Evolutionary conservation across 164 flowering plant genomes (phyloP), one percentile per base, ranked within the genome.

Genomic region (Tetrastigma voinierianum): DNA sequence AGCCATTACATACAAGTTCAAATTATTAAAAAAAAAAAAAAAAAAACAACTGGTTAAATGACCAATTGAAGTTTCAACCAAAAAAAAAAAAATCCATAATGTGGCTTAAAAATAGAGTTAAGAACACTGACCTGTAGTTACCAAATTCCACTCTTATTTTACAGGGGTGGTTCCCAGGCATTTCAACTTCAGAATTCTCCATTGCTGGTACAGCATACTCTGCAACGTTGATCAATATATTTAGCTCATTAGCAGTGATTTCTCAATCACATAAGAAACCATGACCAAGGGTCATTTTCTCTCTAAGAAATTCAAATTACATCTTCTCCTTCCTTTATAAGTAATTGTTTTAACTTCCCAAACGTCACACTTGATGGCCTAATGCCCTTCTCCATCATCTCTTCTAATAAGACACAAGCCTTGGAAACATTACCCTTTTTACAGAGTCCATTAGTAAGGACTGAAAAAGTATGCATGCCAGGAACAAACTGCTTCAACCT

Each of bases 331-430:
- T 88, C 91, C 75, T 94, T 86, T 23, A 87, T 60, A 49, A 94
- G 91, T 78, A 90, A 72, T 65, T 86, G 81, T 44, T 91, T 83
- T 64, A 91, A 59, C 81, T 74, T 90, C 67, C 84, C 88, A 74
- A 91, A 87, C 45, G 92, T 87, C 17, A 72, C 66, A 67, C 87
- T 77, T 11, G 91, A 66, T 1, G 98, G 98, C 16, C 81, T 82
- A 43, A 94, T 85, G 17, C 98, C 98, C 69, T 82, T 87, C 74
- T 94, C 98, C 66, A 94, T 87, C 98, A 94, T 94, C 69, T 94
- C 95, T 72, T 94, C 98, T 79, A 90, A 44, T 8, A 90, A 78
- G 17, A 84, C 78, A 72, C 96, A 90, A 60, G 97, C 97, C 71
- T 78, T 71, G 47, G 74, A 40, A 47, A 67, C 84, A 72, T 91